Evolutionary conservation across 2,329 filamentous ascomycete genomes (phyloP), one percentile per base, ranked within the genome.

Genomic region (Trichophaea hybrida): DNA sequence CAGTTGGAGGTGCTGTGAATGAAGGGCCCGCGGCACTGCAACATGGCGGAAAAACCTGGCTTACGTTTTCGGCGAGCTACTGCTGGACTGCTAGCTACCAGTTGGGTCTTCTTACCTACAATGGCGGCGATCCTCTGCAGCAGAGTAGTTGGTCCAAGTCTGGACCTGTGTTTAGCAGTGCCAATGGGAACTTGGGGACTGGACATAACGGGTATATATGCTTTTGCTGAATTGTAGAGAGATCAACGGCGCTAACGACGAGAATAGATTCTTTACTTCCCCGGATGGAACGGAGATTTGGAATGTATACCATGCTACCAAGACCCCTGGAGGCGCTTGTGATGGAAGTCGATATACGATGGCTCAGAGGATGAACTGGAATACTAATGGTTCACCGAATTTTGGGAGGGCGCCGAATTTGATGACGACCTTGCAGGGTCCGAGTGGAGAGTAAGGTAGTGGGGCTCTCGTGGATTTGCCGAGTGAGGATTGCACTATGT

Each of bases 1-100:
- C 64, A 8, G 73, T 74, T 40, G 74, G 73, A 5, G 72, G 69
- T 0, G 75, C 77, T 0, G 78, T 82, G 0, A 79, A 81, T 66
- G 79, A 82, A 65, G 79, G 77, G 0, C 74, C 77, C 0, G 74
- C 74, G 2, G 76, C 77, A 0, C 71, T 82, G 24, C 81, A 81
- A 67, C 73, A 76, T 44, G 74, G 73, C 24, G 77, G 76, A 8
- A 75, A 74, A 59, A 80, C 76, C 0, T 80, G 76, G 62, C 68
- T 81, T 44, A 72, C 75, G 1, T 82, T 76, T 70, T 78, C 75
- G 5, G 79, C 77, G 1, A 78, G 75, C 60, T 77, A 77, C 69
- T 81, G 78, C 72, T 80, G 77, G 78, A 78, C 76, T 0, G 68
- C 75, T 0, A 72, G 74, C 57, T 81, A 82, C 68, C 74, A 75